phyloP scores from a whole-genome alignment of 768 basidiomycete genomes.

The Chalciporus chontae region DNA sequence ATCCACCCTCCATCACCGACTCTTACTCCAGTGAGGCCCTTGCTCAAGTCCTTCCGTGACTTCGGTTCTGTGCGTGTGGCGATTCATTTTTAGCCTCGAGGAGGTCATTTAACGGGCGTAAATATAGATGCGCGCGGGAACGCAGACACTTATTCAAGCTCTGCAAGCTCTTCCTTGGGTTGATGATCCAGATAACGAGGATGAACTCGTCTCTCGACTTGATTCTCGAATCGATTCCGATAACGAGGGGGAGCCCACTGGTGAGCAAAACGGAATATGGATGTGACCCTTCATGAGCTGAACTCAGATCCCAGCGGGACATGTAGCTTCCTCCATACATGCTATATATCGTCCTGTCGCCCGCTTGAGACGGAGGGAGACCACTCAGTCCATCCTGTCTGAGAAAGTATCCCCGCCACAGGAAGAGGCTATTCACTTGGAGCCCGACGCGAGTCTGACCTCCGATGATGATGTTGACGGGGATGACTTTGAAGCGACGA shows the following conservation, averaged over 20 bases:
- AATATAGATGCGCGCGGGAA: conserved; percentile 77
- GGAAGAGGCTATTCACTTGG: conserved; percentile 29
- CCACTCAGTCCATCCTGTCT: conserved; percentile 15
- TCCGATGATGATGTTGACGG: conserved; percentile 54
- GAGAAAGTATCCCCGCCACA: conserved; percentile 5
- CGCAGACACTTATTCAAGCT: conserved; percentile 86
- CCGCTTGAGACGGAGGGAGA: conserved; percentile 49
- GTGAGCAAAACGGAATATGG: conserved; percentile 24
- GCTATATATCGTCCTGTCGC: conserved; percentile 82
- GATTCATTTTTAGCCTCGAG: neutral
- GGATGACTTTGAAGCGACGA: conserved; percentile 56
- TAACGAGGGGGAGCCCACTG: conserved; percentile 57
- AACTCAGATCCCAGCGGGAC: conserved; percentile 33
- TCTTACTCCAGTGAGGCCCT: conserved; percentile 39
- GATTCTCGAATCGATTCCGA: conserved; percentile 47
- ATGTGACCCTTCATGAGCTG: neutral
- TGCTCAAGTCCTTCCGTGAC: conserved; percentile 55
- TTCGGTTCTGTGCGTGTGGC: conserved; percentile 60
- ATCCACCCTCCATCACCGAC: conserved; percentile 72
- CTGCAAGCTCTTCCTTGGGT: conserved; percentile 82
- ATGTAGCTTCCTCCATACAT: conserved; percentile 81
- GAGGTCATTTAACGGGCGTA: conserved; percentile 3
- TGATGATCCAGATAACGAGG: conserved; percentile 65
- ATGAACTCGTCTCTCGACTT: conserved; percentile 47
- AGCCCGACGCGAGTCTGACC: conserved; percentile 30